Conservation (phyloP, 805 yeast genomes). For the Schwanniomyces vanrijiae region DNA sequence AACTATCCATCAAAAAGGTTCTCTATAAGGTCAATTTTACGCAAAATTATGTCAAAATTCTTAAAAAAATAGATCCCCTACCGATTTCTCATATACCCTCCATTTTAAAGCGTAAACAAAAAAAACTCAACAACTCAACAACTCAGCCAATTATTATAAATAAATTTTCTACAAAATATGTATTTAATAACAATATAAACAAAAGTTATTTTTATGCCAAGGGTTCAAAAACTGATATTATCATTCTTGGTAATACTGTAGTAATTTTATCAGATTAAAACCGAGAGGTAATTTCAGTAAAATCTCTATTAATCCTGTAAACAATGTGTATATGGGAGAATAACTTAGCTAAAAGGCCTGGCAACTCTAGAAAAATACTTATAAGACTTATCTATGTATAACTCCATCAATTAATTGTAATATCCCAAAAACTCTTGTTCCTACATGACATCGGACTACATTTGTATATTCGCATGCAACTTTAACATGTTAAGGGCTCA, state of each 20-base stretch:
- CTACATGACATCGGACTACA: background rate
- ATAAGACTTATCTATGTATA: background rate
- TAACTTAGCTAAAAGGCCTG: background rate
- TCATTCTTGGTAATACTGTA: background rate
- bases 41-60: too few species aligned
- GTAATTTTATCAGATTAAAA: background rate
- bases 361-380: background rate
- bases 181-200: too few species aligned
- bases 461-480: background rate
- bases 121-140: too few species aligned
- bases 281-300: background rate
- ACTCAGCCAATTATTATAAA: too few species aligned
- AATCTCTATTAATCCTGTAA: background rate
- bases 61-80: too few species aligned
- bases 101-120: too few species aligned
- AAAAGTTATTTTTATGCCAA: too few species aligned
- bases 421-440: background rate
- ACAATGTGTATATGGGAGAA: background rate
- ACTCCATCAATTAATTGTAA: background rate
- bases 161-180: too few species aligned
- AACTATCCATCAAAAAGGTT: too few species aligned
- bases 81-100: too few species aligned
- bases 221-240: too few species aligned
- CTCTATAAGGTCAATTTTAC: too few species aligned
- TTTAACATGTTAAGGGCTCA: background rate